These are phyloP conservation scores for Candida qinlingensis DNA, from an alignment of 805 yeast species.

Conservation along the genomic window DNA sequence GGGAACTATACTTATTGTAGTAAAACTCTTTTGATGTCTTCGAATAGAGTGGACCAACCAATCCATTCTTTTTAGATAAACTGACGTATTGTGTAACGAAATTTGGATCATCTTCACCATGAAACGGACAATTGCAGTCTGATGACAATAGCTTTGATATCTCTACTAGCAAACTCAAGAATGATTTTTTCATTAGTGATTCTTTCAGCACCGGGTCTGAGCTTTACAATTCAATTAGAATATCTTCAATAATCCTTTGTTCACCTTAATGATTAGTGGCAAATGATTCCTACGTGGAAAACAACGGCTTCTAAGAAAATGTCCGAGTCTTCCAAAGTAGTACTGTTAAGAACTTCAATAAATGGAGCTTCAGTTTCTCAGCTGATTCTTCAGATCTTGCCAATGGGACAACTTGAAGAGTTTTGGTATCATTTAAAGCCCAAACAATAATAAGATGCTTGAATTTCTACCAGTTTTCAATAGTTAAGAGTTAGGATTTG, in stretches of 20 bases:
- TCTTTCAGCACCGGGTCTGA: slow-evolving; percentile 9
- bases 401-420: slow-evolving; percentile 24
- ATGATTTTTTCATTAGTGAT: slow-evolving; percentile 12
- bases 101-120: slow-evolving; percentile 27
- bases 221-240: background rate
- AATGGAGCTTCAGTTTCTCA: slow-evolving; percentile 16
- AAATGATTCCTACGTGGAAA: slow-evolving; percentile 34
- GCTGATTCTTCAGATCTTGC: slow-evolving; percentile 30
- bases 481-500: no score
- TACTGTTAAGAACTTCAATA: slow-evolving; percentile 28
- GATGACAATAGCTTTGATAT: slow-evolving; percentile 21
- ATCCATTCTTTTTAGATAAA: slow-evolving; percentile 27
- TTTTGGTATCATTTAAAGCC: no score
- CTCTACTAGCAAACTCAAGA: slow-evolving; percentile 18
- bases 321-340: slow-evolving; percentile 24
- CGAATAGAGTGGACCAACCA: slow-evolving; percentile 31
- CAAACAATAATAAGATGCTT: no score
- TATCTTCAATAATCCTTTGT: background rate
- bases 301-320: slow-evolving; percentile 26
- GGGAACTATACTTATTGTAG: no score
- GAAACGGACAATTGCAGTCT: slow-evolving; percentile 29
- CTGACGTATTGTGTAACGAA: slow-evolving; percentile 23
- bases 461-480: no score
- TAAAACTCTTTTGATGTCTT: slow-evolving; percentile 15
- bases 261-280: slow-evolving; percentile 12